These are phyloP conservation scores for Aspergillus ruber DNA, from an alignment of 2,329 filamentous ascomycete species.

Conservation along the genomic window DNA sequence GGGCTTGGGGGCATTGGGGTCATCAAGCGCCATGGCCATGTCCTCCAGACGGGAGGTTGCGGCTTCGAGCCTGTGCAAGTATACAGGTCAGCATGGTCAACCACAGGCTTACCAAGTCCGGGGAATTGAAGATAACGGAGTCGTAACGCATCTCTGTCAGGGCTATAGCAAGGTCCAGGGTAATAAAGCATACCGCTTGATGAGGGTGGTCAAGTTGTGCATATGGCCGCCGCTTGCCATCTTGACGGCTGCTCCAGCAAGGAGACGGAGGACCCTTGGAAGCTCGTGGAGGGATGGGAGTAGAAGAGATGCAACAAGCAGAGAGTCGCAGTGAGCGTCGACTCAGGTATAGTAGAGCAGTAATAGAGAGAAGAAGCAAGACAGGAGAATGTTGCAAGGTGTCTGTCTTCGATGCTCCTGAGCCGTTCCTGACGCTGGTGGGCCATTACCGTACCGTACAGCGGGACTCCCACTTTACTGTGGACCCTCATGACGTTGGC, in stretches of 20 bases:
- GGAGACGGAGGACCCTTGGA: constrained; percentile 3
- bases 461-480: not conserved
- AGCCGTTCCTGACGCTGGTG: constrained; percentile 15
- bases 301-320: not conserved
- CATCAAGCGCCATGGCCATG: constrained; percentile 68
- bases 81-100: constrained; percentile 35
- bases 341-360: not conserved
- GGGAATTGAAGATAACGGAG: not conserved
- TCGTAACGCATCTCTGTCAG: no score
- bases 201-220: constrained; percentile 94
- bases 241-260: constrained; percentile 15
- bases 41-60: constrained; percentile 94
- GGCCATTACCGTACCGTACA: constrained; percentile 17
- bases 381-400: constrained; percentile 6
- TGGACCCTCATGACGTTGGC: constrained; percentile 12
- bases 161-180: not conserved
- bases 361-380: not conserved
- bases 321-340: no score
- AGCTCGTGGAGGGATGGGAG: not conserved
- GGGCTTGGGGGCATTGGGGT: constrained; percentile 41
- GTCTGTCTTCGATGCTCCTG: constrained; percentile 17
- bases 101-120: not conserved
- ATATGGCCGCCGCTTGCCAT: constrained; percentile 74
- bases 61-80: constrained; percentile 74
- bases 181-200: constrained; percentile 72